Evolutionary conservation across 352 stramenopile genomes (phyloP).

Genomic region (Phytophthora fragariaefolia): DNA sequence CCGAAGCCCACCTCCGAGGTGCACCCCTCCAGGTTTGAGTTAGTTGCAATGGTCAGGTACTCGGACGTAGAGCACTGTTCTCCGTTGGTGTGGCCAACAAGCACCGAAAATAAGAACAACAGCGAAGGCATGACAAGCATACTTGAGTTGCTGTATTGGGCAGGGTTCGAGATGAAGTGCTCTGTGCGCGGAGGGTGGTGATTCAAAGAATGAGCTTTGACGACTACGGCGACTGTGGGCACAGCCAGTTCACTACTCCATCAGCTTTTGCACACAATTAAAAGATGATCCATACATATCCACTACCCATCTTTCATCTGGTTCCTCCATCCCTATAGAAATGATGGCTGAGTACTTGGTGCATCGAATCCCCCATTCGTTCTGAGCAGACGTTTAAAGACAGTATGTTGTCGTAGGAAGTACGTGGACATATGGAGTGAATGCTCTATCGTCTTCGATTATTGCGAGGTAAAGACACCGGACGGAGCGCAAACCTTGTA

Average conservation of each 20-base stretch:
- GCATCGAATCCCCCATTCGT: too few species aligned
- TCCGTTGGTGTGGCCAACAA: not conserved
- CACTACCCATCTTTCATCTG: slow-evolving; percentile 17
- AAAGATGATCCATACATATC: not conserved
- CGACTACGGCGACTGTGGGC: not conserved
- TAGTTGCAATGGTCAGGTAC: slow-evolving; percentile 21
- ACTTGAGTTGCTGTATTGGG: not conserved
- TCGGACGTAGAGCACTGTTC: slow-evolving; percentile 20
- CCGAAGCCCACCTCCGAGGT: slow-evolving; percentile 28
- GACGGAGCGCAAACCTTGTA: too few species aligned
- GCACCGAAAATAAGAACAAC: not conserved
- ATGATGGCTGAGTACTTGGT: slow-evolving; percentile 1
- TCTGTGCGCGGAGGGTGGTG: not conserved
- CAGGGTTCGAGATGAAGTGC: not conserved
- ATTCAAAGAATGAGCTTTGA: not conserved
- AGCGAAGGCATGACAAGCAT: not conserved
- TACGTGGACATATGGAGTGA: too few species aligned
- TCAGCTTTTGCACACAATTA: not conserved
- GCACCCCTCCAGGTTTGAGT: slow-evolving; percentile 15
- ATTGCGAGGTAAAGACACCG: too few species aligned
- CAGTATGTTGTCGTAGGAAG: too few species aligned
- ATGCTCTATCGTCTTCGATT: too few species aligned
- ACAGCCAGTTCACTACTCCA: too few species aligned
- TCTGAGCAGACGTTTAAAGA: too few species aligned
- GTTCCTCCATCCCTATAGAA: slow-evolving; percentile 14